Evolutionary conservation across 495 filamentous ascomycete genomes (phyloP).

Genomic region (Xylaria longipes): DNA sequence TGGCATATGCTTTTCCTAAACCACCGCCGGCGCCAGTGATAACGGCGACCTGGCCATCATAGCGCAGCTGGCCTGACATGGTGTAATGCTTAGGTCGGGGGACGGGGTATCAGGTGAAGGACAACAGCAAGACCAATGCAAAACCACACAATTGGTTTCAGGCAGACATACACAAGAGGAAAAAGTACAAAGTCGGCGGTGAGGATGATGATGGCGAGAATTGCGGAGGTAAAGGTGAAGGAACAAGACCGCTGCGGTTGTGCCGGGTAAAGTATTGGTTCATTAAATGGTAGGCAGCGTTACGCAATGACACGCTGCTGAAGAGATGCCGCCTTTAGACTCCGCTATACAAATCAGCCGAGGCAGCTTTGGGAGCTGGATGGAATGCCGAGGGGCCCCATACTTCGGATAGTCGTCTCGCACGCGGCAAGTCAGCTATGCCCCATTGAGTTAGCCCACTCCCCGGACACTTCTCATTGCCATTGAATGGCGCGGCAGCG

Average conservation of each 20-base stretch:
- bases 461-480: constrained; percentile 1
- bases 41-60: constrained; percentile 95
- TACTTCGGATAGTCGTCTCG: not conserved
- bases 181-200: not conserved
- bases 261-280: constrained; percentile 28
- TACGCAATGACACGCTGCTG: constrained; percentile 7
- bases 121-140: not conserved
- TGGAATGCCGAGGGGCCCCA: constrained; percentile 43
- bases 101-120: constrained; percentile 24
- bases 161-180: not conserved
- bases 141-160: not conserved
- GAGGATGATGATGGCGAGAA: not conserved
- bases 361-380: constrained; percentile 39
- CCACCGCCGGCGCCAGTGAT: constrained; percentile 97
- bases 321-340: constrained; percentile 36
- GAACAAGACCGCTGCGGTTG: constrained; percentile 7
- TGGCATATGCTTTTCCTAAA: constrained; percentile 88
- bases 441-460: not conserved
- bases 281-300: constrained; percentile 16
- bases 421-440: constrained; percentile 18
- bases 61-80: constrained; percentile 83
- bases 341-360: constrained; percentile 43
- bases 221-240: constrained; percentile 11
- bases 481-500: not conserved
- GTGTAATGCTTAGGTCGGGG: constrained; percentile 35